Conservation (phyloP, 2,329 filamentous ascomycete genomes). For the Neospermospora avenae region DNA sequence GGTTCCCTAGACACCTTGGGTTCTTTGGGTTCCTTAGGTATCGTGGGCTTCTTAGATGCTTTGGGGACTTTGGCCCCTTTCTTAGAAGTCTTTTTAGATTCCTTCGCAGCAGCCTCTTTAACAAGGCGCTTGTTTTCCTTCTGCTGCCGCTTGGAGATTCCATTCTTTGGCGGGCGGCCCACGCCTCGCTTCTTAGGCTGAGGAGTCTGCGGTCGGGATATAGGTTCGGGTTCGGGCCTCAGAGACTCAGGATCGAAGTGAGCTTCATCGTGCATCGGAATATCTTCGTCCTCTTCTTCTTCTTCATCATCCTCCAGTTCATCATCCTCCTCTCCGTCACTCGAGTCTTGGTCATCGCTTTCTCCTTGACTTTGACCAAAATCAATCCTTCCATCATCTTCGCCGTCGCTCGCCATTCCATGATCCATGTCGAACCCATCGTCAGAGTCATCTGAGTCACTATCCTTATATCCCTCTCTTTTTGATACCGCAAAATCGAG, state of each 20-base stretch:
- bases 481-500: conserved; percentile 67
- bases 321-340: conserved; percentile 29
- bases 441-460: conserved; percentile 10
- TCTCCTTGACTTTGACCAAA: not conserved
- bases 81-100: conserved; percentile 50
- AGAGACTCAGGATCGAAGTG: conserved; percentile 27
- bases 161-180: conserved; percentile 78
- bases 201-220: conserved; percentile 10
- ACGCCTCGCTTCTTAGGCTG: conserved; percentile 55
- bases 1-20: conserved; percentile 43
- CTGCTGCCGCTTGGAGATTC: conserved; percentile 75
- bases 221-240: not conserved
- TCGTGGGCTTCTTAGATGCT: conserved; percentile 40
- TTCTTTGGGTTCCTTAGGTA: conserved; percentile 34
- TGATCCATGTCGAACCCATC: conserved; percentile 27
- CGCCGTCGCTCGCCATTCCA: conserved; percentile 19
- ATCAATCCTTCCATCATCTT: conserved; percentile 21
- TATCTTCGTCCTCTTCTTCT: conserved; percentile 28
- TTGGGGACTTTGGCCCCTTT: conserved; percentile 32
- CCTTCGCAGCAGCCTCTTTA: conserved; percentile 47
- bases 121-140: conserved; percentile 43
- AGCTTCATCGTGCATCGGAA: conserved; percentile 14
- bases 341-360: conserved; percentile 22
- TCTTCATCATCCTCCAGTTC: conserved; percentile 35
- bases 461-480: conserved; percentile 46